Conservation (phyloP, 306 rosid genomes). For the Vicia sativa region DNA sequence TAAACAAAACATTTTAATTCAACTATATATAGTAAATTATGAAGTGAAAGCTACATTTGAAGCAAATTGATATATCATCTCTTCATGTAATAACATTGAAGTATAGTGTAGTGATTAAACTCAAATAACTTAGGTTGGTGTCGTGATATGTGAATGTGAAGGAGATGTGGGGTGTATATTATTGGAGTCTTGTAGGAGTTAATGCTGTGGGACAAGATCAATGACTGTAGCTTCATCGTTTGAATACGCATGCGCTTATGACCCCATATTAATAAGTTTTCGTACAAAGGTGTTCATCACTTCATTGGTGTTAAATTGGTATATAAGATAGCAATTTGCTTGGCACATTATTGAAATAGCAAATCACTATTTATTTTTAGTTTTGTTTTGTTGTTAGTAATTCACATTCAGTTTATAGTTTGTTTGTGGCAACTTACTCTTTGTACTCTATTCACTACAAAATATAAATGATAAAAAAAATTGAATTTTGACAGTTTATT, state of each 20-base stretch:
- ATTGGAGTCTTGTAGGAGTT: conserved; percentile 11
- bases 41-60: no score
- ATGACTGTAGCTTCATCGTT: not conserved
- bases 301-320: conserved; percentile 18
- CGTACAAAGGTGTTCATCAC: not conserved
- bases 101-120: no score
- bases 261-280: conserved; percentile 25
- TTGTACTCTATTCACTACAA: not conserved
- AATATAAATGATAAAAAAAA: not conserved
- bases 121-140: not conserved
- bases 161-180: not conserved
- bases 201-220: conserved; percentile 26
- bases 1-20: no score
- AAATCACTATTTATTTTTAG: not conserved
- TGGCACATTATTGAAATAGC: conserved; percentile 12
- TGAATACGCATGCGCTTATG: conserved; percentile 25
- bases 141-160: conserved; percentile 8
- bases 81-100: no score
- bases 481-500: no score
- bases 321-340: conserved; percentile 12
- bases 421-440: not conserved
- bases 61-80: no score
- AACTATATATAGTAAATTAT: no score
- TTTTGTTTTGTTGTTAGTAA: not conserved
- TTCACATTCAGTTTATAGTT: not conserved